phyloP scores from a whole-genome alignment of 2,329 filamentous ascomycete genomes.

The Purpureocillium lavendulum region DNA sequence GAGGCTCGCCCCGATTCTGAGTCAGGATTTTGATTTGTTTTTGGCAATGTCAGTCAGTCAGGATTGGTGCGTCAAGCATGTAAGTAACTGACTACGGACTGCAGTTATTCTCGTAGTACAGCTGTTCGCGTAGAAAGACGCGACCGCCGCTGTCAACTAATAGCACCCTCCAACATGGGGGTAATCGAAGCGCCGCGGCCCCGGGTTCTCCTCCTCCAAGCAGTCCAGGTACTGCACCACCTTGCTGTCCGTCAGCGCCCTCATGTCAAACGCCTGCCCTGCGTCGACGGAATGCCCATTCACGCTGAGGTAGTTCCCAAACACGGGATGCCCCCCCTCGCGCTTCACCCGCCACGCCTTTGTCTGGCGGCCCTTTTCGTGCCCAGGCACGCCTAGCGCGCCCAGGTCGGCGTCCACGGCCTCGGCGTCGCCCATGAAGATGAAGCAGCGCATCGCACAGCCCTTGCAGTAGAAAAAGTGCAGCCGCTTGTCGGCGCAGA shows the following conservation, averaged over 20 bases:
- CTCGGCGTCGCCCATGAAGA: slow-evolving; percentile 25
- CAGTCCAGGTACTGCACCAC: slow-evolving; percentile 18
- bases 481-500: slow-evolving; percentile 17
- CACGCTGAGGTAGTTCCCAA: slow-evolving; percentile 25
- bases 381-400: slow-evolving; percentile 4
- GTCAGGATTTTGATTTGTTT: too few relatives aligned
- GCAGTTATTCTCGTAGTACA: too few relatives aligned
- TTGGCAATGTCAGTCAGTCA: too few relatives aligned
- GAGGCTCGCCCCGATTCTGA: too few relatives aligned
- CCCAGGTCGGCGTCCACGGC: slow-evolving; percentile 13
- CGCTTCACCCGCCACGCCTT: slow-evolving; percentile 21
- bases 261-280: slow-evolving; percentile 26
- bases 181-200: slow-evolving; percentile 3
- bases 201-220: slow-evolving; percentile 5
- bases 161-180: slow-evolving; percentile 12
- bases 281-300: slow-evolving; percentile 28
- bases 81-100: too few relatives aligned
- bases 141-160: too few relatives aligned
- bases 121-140: too few relatives aligned
- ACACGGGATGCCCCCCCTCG: slow-evolving; percentile 5
- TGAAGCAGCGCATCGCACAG: slow-evolving; percentile 36
- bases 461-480: slow-evolving; percentile 38
- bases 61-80: too few relatives aligned
- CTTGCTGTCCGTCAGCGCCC: slow-evolving; percentile 25
- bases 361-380: slow-evolving; percentile 1